Percentiles rank a stretch among this genome's conserved stretches.
phyloP scores from a whole-genome alignment of 176 grass and related monocot genomes.

The Paspalum vaginatum region DNA sequence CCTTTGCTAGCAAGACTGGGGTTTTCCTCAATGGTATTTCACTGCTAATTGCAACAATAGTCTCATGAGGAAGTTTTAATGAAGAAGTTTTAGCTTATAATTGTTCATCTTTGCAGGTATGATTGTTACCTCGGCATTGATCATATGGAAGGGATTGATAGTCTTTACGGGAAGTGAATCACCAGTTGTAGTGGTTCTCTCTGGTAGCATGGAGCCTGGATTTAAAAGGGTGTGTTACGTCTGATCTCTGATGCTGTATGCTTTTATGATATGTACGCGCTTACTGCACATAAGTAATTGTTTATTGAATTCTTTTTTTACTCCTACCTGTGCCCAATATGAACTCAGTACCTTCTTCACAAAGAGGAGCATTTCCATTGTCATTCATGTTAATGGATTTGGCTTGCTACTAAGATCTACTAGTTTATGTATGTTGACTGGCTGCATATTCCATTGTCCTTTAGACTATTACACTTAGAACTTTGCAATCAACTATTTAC shows the following conservation, averaged over 20 bases:
- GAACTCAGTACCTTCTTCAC: neutral
- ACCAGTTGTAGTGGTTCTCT: constrained; percentile 76
- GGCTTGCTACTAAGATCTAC: neutral
- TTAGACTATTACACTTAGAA: neutral
- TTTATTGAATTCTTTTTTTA: neutral
- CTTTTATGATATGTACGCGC: neutral
- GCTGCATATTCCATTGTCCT: neutral
- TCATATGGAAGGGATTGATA: constrained; percentile 79
- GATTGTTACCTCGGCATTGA: constrained; percentile 71
- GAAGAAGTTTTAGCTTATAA: no score
- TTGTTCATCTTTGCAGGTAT: constrained; percentile 56
- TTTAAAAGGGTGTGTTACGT: constrained; percentile 69
- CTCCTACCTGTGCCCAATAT: neutral
- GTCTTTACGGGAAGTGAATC: constrained; percentile 64
- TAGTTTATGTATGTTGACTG: neutral
- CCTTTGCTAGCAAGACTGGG: neutral
- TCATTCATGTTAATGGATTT: neutral
- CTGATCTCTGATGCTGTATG: neutral
- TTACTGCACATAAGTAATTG: neutral
- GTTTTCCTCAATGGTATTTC: neutral
- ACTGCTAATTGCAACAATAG: constrained; percentile 3
- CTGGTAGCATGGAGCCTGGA: constrained; percentile 79
- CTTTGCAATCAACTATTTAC: neutral
- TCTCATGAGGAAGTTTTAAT: neutral
- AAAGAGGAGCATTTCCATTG: neutral